Conservation (phyloP, 1,284 basidiomycete species). For the Puccinia polysora region DNA sequence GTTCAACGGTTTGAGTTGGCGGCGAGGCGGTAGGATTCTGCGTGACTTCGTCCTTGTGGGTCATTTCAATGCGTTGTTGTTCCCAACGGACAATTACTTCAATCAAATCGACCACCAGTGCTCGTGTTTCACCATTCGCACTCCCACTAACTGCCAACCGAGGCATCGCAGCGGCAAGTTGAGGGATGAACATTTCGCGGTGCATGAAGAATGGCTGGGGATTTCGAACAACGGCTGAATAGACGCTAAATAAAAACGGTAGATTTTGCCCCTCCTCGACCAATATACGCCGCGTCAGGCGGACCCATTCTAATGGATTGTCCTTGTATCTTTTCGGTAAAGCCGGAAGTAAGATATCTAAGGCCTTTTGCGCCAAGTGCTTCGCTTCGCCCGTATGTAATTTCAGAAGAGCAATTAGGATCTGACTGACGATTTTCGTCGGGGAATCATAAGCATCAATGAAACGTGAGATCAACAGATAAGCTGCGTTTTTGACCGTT, state of each 20-base stretch:
- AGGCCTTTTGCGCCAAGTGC: conserved; percentile 73
- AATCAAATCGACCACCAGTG: conserved; percentile 56
- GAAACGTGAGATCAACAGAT: conserved; percentile 89
- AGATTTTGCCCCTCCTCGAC: conserved; percentile 81
- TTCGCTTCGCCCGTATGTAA: conserved; percentile 71
- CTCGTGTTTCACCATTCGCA: conserved; percentile 73
- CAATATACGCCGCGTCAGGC: conserved; percentile 76
- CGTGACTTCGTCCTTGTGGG: conserved; percentile 52
- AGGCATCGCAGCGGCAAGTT: conserved; percentile 82
- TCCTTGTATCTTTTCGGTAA: conserved; percentile 60
- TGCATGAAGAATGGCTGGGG: conserved; percentile 88
- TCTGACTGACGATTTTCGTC: conserved; percentile 85
- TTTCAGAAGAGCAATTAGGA: conserved; percentile 88
- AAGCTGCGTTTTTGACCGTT: conserved; percentile 89
- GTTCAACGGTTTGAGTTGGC: conserved; percentile 42
- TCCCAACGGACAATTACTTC: conserved; percentile 55
- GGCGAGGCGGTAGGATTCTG: neutral
- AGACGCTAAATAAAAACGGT: conserved; percentile 79
- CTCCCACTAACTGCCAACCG: conserved; percentile 71
- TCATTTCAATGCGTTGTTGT: conserved; percentile 57
- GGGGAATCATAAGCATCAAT: conserved; percentile 86
- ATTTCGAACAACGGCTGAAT: conserved; percentile 87
- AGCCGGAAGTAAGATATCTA: conserved; percentile 86
- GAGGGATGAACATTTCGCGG: conserved; percentile 88
- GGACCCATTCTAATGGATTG: conserved; percentile 76